These are phyloP conservation scores for Incumbomyces delicatus DNA, from an alignment of 2,329 filamentous ascomycete genomes.

Conservation along the genomic window DNA sequence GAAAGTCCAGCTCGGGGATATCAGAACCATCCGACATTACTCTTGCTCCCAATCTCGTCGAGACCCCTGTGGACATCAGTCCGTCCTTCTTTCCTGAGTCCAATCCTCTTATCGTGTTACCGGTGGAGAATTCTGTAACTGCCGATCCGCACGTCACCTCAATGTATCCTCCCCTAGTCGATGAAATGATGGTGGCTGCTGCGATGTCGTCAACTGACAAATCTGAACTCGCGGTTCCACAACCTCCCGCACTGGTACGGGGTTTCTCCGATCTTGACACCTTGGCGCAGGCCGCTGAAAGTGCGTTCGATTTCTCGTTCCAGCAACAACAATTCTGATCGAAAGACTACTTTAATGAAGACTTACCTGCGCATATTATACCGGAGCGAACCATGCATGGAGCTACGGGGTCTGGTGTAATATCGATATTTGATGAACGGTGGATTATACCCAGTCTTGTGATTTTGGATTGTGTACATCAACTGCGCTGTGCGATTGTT, in stretches of 20 bases:
- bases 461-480: not conserved
- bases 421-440: not conserved
- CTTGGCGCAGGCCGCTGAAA: slow-evolving; percentile 20
- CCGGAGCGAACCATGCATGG: slow-evolving; percentile 1
- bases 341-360: not conserved
- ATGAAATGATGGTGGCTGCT: slow-evolving; percentile 13
- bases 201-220: slow-evolving; percentile 9
- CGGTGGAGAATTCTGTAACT: slow-evolving; percentile 6
- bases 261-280: slow-evolving; percentile 22
- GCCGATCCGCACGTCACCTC: slow-evolving; percentile 4
- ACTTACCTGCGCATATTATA: slow-evolving; percentile 2
- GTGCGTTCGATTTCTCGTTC: slow-evolving; percentile 18
- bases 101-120: slow-evolving; percentile 15
- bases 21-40: slow-evolving; percentile 18
- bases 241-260: slow-evolving; percentile 15
- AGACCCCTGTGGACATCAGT: slow-evolving; percentile 14
- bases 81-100: slow-evolving; percentile 14
- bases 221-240: slow-evolving; percentile 4
- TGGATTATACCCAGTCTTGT: not conserved
- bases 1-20: not conserved
- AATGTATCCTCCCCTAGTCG: slow-evolving; percentile 18
- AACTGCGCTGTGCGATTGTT: not conserved
- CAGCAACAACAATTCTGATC: slow-evolving; percentile 8
- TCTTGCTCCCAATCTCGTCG: slow-evolving; percentile 15
- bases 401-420: not conserved